Evolutionary conservation across 1,284 basidiomycete species (phyloP).

Genomic region (Bondarzewia mesenterica): DNA sequence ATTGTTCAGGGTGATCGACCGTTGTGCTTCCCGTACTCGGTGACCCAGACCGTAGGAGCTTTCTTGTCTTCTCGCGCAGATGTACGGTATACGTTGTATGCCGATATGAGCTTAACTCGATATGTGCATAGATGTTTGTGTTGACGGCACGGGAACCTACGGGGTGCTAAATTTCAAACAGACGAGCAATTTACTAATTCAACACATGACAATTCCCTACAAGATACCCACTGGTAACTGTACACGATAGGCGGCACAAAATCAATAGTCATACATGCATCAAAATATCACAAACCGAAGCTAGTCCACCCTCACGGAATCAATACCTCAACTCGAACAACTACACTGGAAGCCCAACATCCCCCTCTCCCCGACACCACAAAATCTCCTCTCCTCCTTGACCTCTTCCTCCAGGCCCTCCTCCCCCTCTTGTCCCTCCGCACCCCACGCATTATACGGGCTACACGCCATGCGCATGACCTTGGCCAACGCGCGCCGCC

Average conservation of each 20-base stretch:
- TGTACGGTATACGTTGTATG: too few relatives aligned
- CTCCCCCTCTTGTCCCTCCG: constrained; percentile 39
- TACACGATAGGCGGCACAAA: too few relatives aligned
- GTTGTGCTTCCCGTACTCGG: neutral
- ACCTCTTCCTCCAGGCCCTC: constrained; percentile 47
- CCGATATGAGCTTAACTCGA: too few relatives aligned
- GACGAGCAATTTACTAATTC: too few relatives aligned
- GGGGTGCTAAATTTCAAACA: too few relatives aligned
- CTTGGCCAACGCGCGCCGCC: constrained; percentile 60
- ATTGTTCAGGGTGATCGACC: neutral
- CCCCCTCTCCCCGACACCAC: constrained; percentile 65
- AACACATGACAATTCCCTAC: too few relatives aligned
- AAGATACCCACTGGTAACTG: too few relatives aligned
- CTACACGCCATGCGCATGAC: constrained; percentile 78
- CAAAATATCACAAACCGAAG: neutral
- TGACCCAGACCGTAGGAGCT: too few relatives aligned
- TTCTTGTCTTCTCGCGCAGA: too few relatives aligned
- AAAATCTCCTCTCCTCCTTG: constrained; percentile 68
- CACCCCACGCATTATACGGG: constrained; percentile 79
- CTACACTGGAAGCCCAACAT: constrained; percentile 91
- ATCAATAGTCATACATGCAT: too few relatives aligned
- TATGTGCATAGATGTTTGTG: too few relatives aligned
- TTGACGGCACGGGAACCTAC: too few relatives aligned
- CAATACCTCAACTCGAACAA: constrained; percentile 62
- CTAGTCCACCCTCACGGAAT: neutral